These are phyloP conservation scores for Colletotrichum sp. DNA, from an alignment of 2,329 filamentous ascomycete genomes.

Conservation along the genomic window DNA sequence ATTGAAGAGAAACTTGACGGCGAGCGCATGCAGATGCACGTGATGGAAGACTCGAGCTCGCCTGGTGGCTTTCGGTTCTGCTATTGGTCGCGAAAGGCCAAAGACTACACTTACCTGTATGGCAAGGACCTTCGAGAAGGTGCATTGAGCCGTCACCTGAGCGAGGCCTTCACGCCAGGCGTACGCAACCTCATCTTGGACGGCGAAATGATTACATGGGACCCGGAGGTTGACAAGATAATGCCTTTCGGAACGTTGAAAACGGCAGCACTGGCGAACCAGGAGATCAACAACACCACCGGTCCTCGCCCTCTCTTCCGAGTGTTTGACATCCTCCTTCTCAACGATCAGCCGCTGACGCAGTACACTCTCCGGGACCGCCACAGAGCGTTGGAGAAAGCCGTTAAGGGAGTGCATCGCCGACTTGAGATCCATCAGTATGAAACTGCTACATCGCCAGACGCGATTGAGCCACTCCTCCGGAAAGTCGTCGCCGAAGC, in stretches of 20 bases:
- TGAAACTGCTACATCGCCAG: slow-evolving; percentile 66
- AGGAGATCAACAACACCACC: slow-evolving; percentile 69
- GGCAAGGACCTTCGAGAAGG: slow-evolving; percentile 78
- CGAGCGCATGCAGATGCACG: slow-evolving; percentile 96
- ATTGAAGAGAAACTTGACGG: slow-evolving; percentile 98
- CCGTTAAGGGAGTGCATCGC: slow-evolving; percentile 72
- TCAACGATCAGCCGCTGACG: slow-evolving; percentile 83
- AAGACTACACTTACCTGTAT: slow-evolving; percentile 95
- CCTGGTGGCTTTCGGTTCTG: slow-evolving; percentile 76
- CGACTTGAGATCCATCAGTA: slow-evolving; percentile 85
- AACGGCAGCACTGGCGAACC: slow-evolving; percentile 82
- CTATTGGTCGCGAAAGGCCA: slow-evolving; percentile 96
- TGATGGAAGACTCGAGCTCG: slow-evolving; percentile 72
- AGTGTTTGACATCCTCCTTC: slow-evolving; percentile 88
- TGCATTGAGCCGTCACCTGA: slow-evolving; percentile 83
- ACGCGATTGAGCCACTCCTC: slow-evolving; percentile 79
- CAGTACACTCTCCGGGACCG: slow-evolving; percentile 84
- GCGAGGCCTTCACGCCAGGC: slow-evolving; percentile 75
- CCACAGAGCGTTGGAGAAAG: slow-evolving; percentile 73
- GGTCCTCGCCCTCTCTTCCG: slow-evolving; percentile 79
- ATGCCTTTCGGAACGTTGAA: slow-evolving; percentile 93
- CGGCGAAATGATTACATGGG: slow-evolving; percentile 99
- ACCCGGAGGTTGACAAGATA: slow-evolving; percentile 82
- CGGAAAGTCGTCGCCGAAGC: slow-evolving; percentile 85
- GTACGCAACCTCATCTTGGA: slow-evolving; percentile 91